Evolutionary conservation across 1,284 basidiomycete genomes (phyloP), one percentile per base, ranked within the genome.

Genomic region (Ganoderma leucocontextum): DNA sequence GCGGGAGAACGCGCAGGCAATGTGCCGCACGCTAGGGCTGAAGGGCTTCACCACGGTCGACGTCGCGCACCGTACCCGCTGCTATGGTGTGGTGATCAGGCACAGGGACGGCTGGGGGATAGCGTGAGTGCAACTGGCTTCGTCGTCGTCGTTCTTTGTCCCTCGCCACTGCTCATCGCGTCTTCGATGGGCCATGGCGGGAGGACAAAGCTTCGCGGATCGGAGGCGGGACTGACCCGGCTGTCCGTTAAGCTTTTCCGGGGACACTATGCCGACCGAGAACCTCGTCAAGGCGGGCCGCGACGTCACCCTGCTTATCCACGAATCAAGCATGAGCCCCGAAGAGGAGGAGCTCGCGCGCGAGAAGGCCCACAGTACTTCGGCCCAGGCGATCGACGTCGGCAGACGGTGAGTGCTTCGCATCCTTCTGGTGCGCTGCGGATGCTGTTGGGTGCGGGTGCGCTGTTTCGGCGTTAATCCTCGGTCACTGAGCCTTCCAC

Each of bases 321-420:
- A 99, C 77, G 97, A 99, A 80, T 95, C 97, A 0, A 96, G 96
- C 2, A 91, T 98, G 85, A 91, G 89, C 4, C 91, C 96, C 72
- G 89, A 90, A 66, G 85, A 94, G 73, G 87, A 85, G 57, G 89
- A 91, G 52, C 81, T 94, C 79, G 97, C 97, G 0, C 78, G 77
- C 2, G 80, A 81, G 55, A 98, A 98, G 81, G 91, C 91, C 0
- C 97, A 98, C 79, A 95, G 93, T 72, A 99, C 96, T 0, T 89
- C 96, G 70, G 90, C 94, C 0, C 93, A 98, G 77, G 97, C 97
- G 0, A 87, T 98, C 52, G 86, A 89, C 19, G 85, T 96, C 35
- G 96, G 91, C 2, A 84, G 81, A 75, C 83, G 84, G 94, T 93
- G 71, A 52, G 87, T 39, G 55, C 36, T 44, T 42, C 41, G n/a